Evolutionary conservation across 2,329 filamentous ascomycete genomes (phyloP), one percentile per base, ranked within the genome.

Genomic region (Colletotrichum siamense): DNA sequence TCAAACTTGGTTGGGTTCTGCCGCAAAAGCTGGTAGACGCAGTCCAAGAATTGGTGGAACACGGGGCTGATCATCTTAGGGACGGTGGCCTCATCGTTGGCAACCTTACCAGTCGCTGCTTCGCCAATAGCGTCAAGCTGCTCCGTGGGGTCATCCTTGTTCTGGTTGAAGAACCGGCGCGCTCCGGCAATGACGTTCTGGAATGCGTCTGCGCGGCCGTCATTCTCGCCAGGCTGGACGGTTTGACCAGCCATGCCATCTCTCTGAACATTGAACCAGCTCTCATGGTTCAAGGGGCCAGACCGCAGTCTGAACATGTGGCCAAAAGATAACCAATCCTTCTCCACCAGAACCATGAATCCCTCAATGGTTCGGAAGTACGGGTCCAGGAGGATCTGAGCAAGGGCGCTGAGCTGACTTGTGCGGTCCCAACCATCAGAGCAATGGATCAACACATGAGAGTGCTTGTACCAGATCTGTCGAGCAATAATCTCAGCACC

Each of bases 371-470:
- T 99, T 68, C 97, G 92, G 84, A 96, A 99, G 84, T 98, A 98
- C 1, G 97, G 97, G 82, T 99, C 97, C 10, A 99, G 90, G 88
- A 98, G 96, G 52, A 99, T 90, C 85, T 99, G 96, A 72, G 96
- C 94, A 73, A 99, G 87, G 6, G 96, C 96, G 81, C 96, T 98
- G 68, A 99, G 90, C 86, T 99, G 97, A 81, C 96, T 96, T 9
- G 97, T 99, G 67, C 97, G 94, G 85, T 99, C 97, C 97, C 97
- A 99, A 6, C 97, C 97, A 85, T 99, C 97, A 3, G 97, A 99
- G 85, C 97, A 99, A 85, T 99, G 97, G 65, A 99, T 98, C 62
- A 99, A 88, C 13, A 98, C 96, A 83, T 99, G 96, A 2, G 96
- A 98, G 82, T 98, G 96, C 79, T 95, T 94, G 74, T 99, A 93